Percentiles rank a stretch among this genome's conserved stretches.
phyloP scores from a whole-genome alignment of 192 early-diverging fungal genomes.

The Coemansia erecta region DNA sequence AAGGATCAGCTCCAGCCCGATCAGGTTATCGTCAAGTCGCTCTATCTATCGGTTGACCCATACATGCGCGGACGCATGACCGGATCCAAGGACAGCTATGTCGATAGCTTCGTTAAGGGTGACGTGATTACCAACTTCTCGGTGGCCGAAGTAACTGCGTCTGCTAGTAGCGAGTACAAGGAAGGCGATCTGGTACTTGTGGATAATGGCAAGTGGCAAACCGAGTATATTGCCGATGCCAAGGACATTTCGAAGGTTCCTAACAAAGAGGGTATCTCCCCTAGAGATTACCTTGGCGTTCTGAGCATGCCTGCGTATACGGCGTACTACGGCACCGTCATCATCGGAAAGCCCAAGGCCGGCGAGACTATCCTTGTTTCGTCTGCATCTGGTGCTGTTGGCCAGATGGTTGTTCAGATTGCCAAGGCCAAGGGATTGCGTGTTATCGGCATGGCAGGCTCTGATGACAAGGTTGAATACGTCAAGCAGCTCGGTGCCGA shows the following conservation, averaged over 20 bases:
- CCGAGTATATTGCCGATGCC: conserved; percentile 56
- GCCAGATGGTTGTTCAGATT: conserved; percentile 76
- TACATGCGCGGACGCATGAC: conserved; percentile 75
- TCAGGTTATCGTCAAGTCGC: conserved; percentile 56
- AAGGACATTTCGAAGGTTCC: conserved; percentile 49
- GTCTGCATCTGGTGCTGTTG: conserved; percentile 78
- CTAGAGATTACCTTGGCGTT: conserved; percentile 50
- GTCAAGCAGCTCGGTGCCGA: conserved; percentile 73
- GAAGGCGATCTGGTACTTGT: conserved; percentile 79
- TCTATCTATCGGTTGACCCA: conserved; percentile 72
- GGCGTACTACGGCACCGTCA: conserved; percentile 65
- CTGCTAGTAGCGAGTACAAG: conserved; percentile 56
- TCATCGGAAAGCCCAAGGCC: conserved; percentile 67
- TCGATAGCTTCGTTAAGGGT: conserved; percentile 58
- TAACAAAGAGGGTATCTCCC: background rate
- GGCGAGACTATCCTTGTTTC: conserved; percentile 85
- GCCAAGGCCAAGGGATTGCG: conserved; percentile 71
- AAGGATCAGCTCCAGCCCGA: conserved; percentile 20
- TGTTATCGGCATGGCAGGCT: conserved; percentile 82
- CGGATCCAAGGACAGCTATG: conserved; percentile 56
- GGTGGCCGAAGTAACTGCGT: conserved; percentile 64
- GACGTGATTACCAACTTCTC: conserved; percentile 57
- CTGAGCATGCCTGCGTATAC: conserved; percentile 83
- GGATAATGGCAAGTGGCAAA: conserved; percentile 63
- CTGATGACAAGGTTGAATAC: conserved; percentile 79